Evolutionary conservation across 371 early-diverging fungal genomes (phyloP), one percentile per base, ranked within the genome.

Genomic region (Capniomyces stellatus): DNA sequence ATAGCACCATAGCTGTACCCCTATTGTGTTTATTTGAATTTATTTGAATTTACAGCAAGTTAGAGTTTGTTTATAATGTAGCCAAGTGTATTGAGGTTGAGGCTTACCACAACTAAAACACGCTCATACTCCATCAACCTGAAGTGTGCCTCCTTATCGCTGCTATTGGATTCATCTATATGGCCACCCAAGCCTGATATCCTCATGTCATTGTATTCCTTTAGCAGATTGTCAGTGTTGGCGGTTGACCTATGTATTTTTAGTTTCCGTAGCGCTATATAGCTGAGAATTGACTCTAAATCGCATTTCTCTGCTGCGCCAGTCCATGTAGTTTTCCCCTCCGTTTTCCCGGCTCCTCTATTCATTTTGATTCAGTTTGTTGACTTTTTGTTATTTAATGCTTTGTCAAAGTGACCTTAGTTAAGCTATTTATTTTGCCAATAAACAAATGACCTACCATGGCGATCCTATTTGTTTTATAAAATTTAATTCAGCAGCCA

Each of bases 1-100:
- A 66, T 56, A 2, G 67, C 24, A 39, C 67, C 67, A 54, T 63
- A 66, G 67, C 67, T 66, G 67, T 66, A 66, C 13, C 67, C 67
- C 43, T 62, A 66, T 23, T 8, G n/a, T n/a, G n/a, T n/a, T n/a
- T n/a, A n/a, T n/a, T n/a, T n/a, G n/a, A n/a, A n/a, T n/a, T n/a
- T n/a, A n/a, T n/a, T n/a, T n/a, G n/a, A n/a, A n/a, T n/a, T n/a
- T n/a, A n/a, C n/a, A n/a, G n/a, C n/a, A n/a, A n/a, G n/a, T n/a
- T n/a, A n/a, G n/a, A n/a, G n/a, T n/a, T n/a, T n/a, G n/a, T n/a
- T n/a, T 6, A 46, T 8, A 46, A 21, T 13, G 25, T 22, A 6
- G 8, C 19, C 8, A 8, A 8, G 19, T n/a, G 25, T 12, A 46
- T 8, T 22, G 6, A 12, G 25, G 6, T n/a, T 12, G 4, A 8